Evolutionary conservation across 73 alveolate species (phyloP), one percentile per base, ranked within the genome.

Genomic region (Tetrahymena malaccensis): DNA sequence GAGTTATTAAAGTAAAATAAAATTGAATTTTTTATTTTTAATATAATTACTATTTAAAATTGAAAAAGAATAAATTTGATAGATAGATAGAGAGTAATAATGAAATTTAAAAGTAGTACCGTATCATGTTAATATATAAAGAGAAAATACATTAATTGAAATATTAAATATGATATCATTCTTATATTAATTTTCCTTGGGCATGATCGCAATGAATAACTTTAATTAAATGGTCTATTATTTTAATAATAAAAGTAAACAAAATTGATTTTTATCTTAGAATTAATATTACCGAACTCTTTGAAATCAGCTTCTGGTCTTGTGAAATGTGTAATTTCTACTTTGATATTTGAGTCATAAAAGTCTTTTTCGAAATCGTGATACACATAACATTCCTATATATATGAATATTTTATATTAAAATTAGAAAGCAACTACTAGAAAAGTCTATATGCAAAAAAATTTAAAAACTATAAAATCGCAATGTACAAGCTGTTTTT

Each of bases 301-400:
- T 94, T 85, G 55, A 95, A 95, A 55, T 95, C 97, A 1, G 97
- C 93, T 85, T 95, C 97, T 1, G 95, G 95, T 34, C 97, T 89
- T 83, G 94, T 34, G 40, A 95, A 95, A 95, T 95, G 95, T 10
- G 95, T 95, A 22, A 95, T 95, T 16, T 70, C 84, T 40, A 95
- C 34, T 89, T 58, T 44, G 55, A 95, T 25, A 50, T 50, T 35
- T 21, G 40, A 57, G 40, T 93, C 97, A 95, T 95, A 95, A 35
- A 95, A 95, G 43, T 95, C 97, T 25, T 95, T 58, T 43, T 95
- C 95, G 94, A 95, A 95, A n/a, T 95, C 97, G n/a, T 93, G 94
- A 55, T 50, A 95, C 3, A 95, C 25, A 95, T 95, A 70, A 70
- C 89, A 70, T 70, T 70, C 89, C 89, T 70, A 6, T 25, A 70